A percentile compares a stretch with the other conserved stretches of the same genome.
phyloP scores from a whole-genome alignment of 345 rosid genomes.

The Pugionium cornutum region DNA sequence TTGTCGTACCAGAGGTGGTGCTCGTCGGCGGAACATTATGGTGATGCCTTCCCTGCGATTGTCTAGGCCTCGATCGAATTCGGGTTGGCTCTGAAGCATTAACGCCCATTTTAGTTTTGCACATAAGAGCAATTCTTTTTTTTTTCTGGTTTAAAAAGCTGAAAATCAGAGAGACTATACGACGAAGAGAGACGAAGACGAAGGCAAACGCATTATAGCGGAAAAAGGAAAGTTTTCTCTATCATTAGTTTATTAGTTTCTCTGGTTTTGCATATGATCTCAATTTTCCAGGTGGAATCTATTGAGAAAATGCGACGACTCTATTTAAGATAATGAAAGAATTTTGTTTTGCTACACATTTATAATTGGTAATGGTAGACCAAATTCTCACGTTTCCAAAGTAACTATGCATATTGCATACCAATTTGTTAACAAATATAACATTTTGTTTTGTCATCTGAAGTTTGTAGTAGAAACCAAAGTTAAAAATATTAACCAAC shows the following conservation, averaged over 20 bases:
- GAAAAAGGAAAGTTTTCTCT: conserved; percentile 4
- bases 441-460: too few relatives aligned
- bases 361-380: too few relatives aligned
- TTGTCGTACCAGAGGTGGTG: conserved; percentile 9
- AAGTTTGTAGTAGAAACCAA: too few relatives aligned
- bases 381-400: too few relatives aligned
- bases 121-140: conserved; percentile 42
- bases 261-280: too few relatives aligned
- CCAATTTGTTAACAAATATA: too few relatives aligned
- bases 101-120: conserved; percentile 63
- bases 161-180: neutral
- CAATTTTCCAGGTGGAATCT: conserved; percentile 10
- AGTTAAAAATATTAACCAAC: too few relatives aligned
- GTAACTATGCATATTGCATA: too few relatives aligned
- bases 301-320: conserved; percentile 13
- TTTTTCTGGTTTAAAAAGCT: neutral
- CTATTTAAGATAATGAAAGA: neutral
- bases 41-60: conserved; percentile 33
- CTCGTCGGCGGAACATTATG: conserved; percentile 19
- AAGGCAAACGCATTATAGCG: conserved; percentile 24
- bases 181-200: neutral
- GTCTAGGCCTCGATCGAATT: conserved; percentile 36
- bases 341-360: too few relatives aligned
- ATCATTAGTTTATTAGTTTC: too few relatives aligned
- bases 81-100: conserved; percentile 48